Evolutionary conservation across 139 green algal genomes (phyloP).

Genomic region (Coccomyxa sp.): DNA sequence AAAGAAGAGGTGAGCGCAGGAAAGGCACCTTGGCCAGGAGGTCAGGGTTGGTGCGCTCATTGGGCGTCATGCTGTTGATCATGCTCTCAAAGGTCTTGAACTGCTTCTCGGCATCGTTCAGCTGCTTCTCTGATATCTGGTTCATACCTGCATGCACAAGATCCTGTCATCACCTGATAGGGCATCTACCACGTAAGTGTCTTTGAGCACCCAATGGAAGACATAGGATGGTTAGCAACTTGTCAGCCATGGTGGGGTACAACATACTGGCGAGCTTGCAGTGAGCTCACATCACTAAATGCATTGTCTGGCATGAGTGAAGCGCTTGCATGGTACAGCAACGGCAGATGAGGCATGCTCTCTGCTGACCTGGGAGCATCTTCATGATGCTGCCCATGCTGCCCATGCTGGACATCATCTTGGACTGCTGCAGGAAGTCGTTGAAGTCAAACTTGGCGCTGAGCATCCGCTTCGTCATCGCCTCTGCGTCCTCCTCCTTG

Average conservation of each 20-base stretch:
- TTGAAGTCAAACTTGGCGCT: conserved; percentile 98
- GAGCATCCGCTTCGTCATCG: conserved; percentile 72
- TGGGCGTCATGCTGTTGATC: conserved; percentile 82
- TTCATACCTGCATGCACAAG: conserved; percentile 62
- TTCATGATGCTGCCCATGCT: conserved; percentile 82
- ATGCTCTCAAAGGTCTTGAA: conserved; percentile 74
- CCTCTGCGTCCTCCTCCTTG: conserved; percentile 79
- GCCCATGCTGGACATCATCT: conserved; percentile 93
- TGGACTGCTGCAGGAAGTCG: conserved; percentile 95
- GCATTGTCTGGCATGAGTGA: too few species aligned
- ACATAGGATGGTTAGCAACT: too few species aligned
- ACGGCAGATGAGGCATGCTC: too few species aligned
- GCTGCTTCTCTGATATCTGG: conserved; percentile 85
- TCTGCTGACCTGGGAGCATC: conserved; percentile 79
- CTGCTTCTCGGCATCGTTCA: conserved; percentile 69
- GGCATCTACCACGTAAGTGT: too few species aligned
- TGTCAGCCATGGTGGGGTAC: too few species aligned
- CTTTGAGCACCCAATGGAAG: too few species aligned
- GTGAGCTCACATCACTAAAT: too few species aligned
- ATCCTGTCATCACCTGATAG: too few species aligned
- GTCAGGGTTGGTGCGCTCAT: conserved; percentile 82
- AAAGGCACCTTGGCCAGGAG: conserved; percentile 67
- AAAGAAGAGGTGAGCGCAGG: too few species aligned
- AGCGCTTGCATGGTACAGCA: too few species aligned
- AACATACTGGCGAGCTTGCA: too few species aligned